Evolutionary conservation across 2,329 filamentous ascomycete genomes (phyloP), one percentile per base, ranked within the genome.

Genomic region (Dactylellina haptotyla): DNA sequence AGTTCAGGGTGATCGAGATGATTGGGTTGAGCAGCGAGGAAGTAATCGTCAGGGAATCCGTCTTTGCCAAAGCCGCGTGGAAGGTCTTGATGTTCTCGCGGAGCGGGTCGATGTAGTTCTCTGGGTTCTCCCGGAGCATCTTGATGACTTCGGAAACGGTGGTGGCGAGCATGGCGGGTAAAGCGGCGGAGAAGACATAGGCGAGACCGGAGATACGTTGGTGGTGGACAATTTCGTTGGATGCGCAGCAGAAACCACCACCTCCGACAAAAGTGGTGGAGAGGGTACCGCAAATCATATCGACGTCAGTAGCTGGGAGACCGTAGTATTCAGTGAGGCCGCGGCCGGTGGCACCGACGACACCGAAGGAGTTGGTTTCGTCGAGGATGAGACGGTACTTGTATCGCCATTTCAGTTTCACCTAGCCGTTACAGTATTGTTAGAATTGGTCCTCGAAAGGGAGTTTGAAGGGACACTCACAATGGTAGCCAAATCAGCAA

Each of bases 311-410:
- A 0, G 94, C 89, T 80, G 98, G 95, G 16, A 99, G 94, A 78
- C 98, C 97, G 80, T 98, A 95, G 4, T 94, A 92, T 83, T 99
- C 96, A 0, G 95, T 98, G 39, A 98, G 85, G 70, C 95, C 95
- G 58, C 93, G 89, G 18, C 95, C 96, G 25, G 92, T 97, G 75
- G 93, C 87, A 51, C 95, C 95, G 3, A 99, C 86, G 16, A 98
- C 91, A 72, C 94, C 96, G 80, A 98, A 99, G 0, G 93, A 97
- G 90, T 92, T 96, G 1, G 93, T 97, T 84, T 99, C 95, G 81
- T 99, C 95, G 37, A 99, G 88, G 76, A 98, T 96, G 65, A 99
- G 87, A 78, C 95, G 92, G 84, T 98, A 99, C 83, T 97, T 99
- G 86, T 98, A 97, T 81, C 90, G 91, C 77, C 93, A 88, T 82